Conservation (phyloP, 345 rosid species). For the Theobroma cacao region DNA sequence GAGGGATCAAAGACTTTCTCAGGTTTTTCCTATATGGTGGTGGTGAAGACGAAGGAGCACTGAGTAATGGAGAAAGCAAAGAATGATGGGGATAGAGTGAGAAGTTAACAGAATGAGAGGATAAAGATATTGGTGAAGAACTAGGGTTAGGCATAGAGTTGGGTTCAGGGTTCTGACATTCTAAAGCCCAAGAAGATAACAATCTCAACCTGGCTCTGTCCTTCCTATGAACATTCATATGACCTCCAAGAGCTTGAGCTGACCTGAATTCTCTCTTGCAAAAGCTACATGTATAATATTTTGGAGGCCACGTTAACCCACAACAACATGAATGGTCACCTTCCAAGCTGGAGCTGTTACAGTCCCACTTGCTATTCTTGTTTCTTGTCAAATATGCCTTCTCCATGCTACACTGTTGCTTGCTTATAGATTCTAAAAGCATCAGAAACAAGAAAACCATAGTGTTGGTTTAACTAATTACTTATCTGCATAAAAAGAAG, state of each 20-base stretch:
- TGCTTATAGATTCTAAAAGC: neutral
- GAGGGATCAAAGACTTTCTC: neutral
- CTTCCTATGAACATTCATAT: conserved; percentile 91
- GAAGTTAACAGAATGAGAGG: conserved; percentile 16
- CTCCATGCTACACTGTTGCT: conserved; percentile 1
- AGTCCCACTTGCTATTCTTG: neutral
- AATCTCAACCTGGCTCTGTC: conserved; percentile 82
- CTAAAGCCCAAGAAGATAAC: conserved; percentile 44
- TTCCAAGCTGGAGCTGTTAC: conserved; percentile 16
- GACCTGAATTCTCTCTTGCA: conserved; percentile 92
- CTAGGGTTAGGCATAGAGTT: conserved; percentile 59
- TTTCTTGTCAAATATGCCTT: neutral
- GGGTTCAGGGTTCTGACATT: conserved; percentile 30
- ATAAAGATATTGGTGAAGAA: conserved; percentile 34
- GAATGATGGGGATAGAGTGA: conserved; percentile 21
- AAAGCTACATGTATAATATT: conserved; percentile 85
- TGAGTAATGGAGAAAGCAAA: conserved; percentile 23
- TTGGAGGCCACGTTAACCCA: conserved; percentile 86
- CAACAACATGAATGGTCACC: conserved; percentile 32
- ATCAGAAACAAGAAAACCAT: neutral
- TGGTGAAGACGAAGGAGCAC: conserved; percentile 35
- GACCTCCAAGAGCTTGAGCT: conserved; percentile 97
- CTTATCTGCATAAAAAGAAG: neutral
- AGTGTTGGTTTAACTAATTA: neutral
- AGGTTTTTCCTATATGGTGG: conserved; percentile 19